Percentiles rank a stretch among this genome's conserved stretches.
Evolutionary conservation across 306 rosid genomes (phyloP).

Genomic region (Morella rubra): DNA sequence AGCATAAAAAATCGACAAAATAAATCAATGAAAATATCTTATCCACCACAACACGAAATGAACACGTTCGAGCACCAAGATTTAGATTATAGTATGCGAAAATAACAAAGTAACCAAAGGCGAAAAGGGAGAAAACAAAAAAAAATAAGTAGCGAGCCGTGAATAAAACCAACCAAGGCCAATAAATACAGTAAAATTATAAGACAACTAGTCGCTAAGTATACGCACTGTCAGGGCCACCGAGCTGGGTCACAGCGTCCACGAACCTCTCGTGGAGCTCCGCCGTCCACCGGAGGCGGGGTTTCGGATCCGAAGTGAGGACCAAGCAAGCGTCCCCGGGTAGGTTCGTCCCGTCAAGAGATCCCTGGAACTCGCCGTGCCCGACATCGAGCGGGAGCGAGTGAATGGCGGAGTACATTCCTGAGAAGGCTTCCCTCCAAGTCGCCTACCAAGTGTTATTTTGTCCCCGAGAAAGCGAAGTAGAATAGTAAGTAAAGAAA

Average conservation of each 20-base stretch:
- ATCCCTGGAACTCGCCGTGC: conserved; percentile 46
- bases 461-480: not conserved
- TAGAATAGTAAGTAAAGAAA: not conserved
- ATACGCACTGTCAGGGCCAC: conserved; percentile 64
- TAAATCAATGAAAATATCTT: not conserved
- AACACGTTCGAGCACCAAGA: not conserved
- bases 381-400: conserved; percentile 55
- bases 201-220: not conserved
- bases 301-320: conserved; percentile 61
- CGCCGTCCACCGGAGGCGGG: conserved; percentile 60
- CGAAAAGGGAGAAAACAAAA: not conserved
- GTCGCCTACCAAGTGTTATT: conserved; percentile 25
- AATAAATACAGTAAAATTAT: not conserved
- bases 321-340: conserved; percentile 63
- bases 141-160: not conserved
- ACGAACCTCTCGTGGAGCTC: conserved; percentile 68
- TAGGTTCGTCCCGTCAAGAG: conserved; percentile 54
- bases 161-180: not conserved
- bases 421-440: conserved; percentile 21
- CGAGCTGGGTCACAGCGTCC: conserved; percentile 65
- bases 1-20: not conserved
- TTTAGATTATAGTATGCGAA: not conserved
- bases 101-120: not conserved
- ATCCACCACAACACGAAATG: not conserved
- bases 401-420: conserved; percentile 52